Conservation (phyloP, 2,329 filamentous ascomycete species). For the Fusarium protoensiforme region DNA sequence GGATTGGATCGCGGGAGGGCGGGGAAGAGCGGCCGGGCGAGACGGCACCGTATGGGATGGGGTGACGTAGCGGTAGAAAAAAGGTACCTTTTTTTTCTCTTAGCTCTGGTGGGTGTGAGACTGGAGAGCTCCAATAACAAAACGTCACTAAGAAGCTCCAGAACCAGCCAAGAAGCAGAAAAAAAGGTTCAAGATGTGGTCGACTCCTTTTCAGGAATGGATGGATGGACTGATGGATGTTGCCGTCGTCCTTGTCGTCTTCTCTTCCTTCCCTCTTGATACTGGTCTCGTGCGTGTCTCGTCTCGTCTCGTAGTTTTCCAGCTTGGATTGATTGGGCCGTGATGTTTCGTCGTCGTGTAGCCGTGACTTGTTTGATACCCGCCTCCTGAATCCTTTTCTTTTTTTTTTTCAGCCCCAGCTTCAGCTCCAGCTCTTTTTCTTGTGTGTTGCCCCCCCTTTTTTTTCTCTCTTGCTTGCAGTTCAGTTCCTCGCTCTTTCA, state of each 20-base stretch:
- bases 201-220: background rate
- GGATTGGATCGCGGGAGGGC: slow-evolving; percentile 26
- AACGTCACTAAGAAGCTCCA: background rate
- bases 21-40: slow-evolving; percentile 15
- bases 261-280: background rate
- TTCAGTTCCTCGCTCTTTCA: background rate
- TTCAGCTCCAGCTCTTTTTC: background rate
- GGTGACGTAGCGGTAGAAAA: slow-evolving; percentile 26
- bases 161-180: background rate
- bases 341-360: background rate
- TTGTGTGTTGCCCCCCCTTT: background rate
- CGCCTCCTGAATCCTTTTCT: slow-evolving; percentile 4
- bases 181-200: background rate
- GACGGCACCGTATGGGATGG: background rate
- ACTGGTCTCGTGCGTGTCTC: background rate
- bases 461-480: background rate
- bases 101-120: background rate
- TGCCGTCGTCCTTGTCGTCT: background rate
- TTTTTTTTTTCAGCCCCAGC: background rate
- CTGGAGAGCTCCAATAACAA: background rate
- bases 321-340: background rate
- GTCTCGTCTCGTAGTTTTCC: background rate
- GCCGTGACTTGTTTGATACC: background rate
- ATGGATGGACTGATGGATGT: background rate
- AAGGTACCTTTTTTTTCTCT: background rate